phyloP scores from a whole-genome alignment of 1,284 basidiomycete genomes.

The Tausonia pullulans region DNA sequence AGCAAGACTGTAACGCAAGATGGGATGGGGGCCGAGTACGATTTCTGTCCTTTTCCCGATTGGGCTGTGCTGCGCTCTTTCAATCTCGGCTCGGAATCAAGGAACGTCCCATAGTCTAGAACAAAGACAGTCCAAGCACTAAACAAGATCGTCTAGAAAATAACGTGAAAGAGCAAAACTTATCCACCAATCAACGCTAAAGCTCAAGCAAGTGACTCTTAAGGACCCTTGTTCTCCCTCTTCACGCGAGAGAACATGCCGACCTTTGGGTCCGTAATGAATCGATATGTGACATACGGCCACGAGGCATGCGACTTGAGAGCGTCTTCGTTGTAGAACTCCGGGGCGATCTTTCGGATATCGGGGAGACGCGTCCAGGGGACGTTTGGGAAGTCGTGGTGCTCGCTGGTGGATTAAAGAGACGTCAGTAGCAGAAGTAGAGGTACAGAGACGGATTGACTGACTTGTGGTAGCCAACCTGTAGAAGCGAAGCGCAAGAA shows the following conservation, averaged over 20 bases:
- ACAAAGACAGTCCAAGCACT: background rate
- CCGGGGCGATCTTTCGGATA: slow-evolving; percentile 69
- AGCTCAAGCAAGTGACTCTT: too few species aligned
- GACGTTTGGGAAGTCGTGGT: slow-evolving; percentile 95
- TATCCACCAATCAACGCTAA: background rate
- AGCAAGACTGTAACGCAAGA: too few species aligned
- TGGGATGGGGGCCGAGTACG: too few species aligned
- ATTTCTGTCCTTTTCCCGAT: too few species aligned
- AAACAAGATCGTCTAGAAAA: background rate
- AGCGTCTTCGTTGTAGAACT: slow-evolving; percentile 66
- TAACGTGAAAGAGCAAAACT: background rate
- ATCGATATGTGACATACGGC: slow-evolving; percentile 88
- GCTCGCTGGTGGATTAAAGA: slow-evolving; percentile 88
- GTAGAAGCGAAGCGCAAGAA: slow-evolving; percentile 1
- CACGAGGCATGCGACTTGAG: slow-evolving; percentile 80
- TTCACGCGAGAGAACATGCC: slow-evolving; percentile 49
- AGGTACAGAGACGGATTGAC: background rate
- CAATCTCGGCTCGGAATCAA: too few species aligned
- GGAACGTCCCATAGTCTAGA: too few species aligned
- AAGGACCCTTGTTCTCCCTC: slow-evolving; percentile 26
- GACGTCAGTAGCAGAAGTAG: slow-evolving; percentile 42
- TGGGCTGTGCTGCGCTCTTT: too few species aligned
- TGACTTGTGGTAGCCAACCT: slow-evolving; percentile 91
- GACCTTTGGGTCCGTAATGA: slow-evolving; percentile 78
- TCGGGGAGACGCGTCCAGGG: slow-evolving; percentile 90